Evolutionary conservation across 768 basidiomycete species (phyloP), one percentile per base, ranked within the genome.

Genomic region (Cystofilobasidium capitatum): DNA sequence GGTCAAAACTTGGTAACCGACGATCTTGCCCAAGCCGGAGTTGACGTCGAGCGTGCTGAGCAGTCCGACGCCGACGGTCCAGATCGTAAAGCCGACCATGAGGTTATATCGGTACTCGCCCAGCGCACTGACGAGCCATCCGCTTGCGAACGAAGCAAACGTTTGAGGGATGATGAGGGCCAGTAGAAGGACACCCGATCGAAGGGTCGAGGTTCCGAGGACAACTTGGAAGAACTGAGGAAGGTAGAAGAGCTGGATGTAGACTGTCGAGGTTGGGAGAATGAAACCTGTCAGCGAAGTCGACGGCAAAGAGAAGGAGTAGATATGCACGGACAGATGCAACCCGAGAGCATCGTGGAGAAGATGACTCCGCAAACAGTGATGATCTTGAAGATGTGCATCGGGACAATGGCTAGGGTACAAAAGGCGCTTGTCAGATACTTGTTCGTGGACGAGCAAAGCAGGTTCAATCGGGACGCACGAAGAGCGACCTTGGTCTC

Each of bases 321-420:
- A 3, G 37, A 24, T 31, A 54, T 4, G 7, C 14, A 22, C 37
- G 14, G 39, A 54, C 54, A 65, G 42, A 67, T 71, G 61, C 70
- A 69, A 14, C 77, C 77, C 82, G 84, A 84, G 71, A 87, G 79
- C 74, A 88, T 85, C 80, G 87, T 87, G 7, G 85, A 79, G 64
- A 84, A 81, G 72, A 85, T 87, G 0, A 86, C 84, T 0, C 86
- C 86, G 0, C 81, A 79, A 0, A 88, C 86, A 0, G 87, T 88
- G 26, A 77, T 70, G 59, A 84, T 81, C 66, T 80, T 83, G 80
- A 88, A 88, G 44, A 89, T 87, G 71, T 84, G 82, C 83, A 88
- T 55, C 17, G 66, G 66, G 8, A 68, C 47, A 39, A 68, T 68
- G 14, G 66, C 66, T 68, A 49, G 3, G 14, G 24, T 42, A 47